phyloP scores from a whole-genome alignment of 2,329 filamentous ascomycete genomes.

The Penicillium sp. region DNA sequence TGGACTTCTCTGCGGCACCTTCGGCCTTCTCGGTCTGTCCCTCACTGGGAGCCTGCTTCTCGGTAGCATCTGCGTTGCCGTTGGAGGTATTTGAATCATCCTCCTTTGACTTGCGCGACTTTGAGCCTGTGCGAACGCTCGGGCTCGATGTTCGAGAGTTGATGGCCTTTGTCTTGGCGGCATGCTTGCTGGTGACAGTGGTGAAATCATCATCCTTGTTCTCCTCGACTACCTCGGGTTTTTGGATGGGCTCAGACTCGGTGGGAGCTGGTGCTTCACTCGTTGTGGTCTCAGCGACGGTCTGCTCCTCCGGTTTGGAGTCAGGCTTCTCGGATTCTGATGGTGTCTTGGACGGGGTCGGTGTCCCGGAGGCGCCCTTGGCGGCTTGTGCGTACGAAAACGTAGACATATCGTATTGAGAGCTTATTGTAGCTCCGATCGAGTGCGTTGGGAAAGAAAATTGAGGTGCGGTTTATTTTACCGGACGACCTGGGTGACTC shows the following conservation, averaged over 20 bases:
- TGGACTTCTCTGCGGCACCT: slow-evolving; percentile 58
- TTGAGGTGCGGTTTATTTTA: slow-evolving; percentile 21
- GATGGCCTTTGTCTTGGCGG: slow-evolving; percentile 28
- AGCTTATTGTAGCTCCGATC: slow-evolving; percentile 39
- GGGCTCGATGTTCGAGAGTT: slow-evolving; percentile 51
- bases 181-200: slow-evolving; percentile 24
- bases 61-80: slow-evolving; percentile 60
- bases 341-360: slow-evolving; percentile 42
- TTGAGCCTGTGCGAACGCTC: slow-evolving; percentile 50
- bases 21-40: slow-evolving; percentile 44
- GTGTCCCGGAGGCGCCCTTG: slow-evolving; percentile 64
- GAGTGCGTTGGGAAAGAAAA: not conserved
- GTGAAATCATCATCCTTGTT: slow-evolving; percentile 37
- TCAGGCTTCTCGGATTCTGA: slow-evolving; percentile 29
- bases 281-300: slow-evolving; percentile 23
- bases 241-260: slow-evolving; percentile 44
- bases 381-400: slow-evolving; percentile 97
- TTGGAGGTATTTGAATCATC: slow-evolving; percentile 63
- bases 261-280: slow-evolving; percentile 33
- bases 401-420: slow-evolving; percentile 49
- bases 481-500: slow-evolving; percentile 21
- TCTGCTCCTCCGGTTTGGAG: slow-evolving; percentile 30
- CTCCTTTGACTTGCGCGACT: slow-evolving; percentile 55
- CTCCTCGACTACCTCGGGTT: slow-evolving; percentile 37
- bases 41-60: slow-evolving; percentile 38